Conservation (phyloP, 169 alveolate genomes). For the Eimeria mitis region DNA sequence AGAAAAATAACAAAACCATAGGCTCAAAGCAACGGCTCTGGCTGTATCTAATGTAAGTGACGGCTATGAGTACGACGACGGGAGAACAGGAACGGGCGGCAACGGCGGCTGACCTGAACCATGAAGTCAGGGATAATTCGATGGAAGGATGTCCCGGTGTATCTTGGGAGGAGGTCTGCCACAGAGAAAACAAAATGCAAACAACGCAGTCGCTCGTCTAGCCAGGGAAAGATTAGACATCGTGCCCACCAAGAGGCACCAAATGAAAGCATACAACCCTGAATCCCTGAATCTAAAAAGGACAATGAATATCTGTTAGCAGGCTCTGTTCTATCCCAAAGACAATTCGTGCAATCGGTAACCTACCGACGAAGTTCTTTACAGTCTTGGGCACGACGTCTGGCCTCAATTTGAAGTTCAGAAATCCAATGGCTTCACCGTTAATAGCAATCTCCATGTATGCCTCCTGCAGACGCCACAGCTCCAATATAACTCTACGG, state of each 20-base stretch:
- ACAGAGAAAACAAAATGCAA: neutral
- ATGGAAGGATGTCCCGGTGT: conserved; percentile 93
- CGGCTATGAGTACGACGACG: neutral
- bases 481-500: neutral
- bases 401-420: conserved; percentile 88
- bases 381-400: conserved; percentile 97
- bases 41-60: neutral
- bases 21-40: neutral
- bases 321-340: neutral
- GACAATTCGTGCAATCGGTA: neutral
- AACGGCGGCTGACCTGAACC: conserved; percentile 78
- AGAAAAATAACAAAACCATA: neutral
- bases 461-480: conserved; percentile 83
- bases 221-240: neutral
- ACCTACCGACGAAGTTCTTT: conserved; percentile 93
- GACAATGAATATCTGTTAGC: neutral
- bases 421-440: conserved; percentile 89
- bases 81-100: neutral
- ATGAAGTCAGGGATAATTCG: conserved; percentile 97
- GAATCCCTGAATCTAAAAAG: neutral
- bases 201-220: neutral
- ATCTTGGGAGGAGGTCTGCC: conserved; percentile 87
- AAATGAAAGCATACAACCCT: neutral
- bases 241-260: neutral
- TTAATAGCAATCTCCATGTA: conserved; percentile 92